These are phyloP conservation scores for Fagus crenata DNA, from an alignment of 306 rosid species.

Conservation along the genomic window DNA sequence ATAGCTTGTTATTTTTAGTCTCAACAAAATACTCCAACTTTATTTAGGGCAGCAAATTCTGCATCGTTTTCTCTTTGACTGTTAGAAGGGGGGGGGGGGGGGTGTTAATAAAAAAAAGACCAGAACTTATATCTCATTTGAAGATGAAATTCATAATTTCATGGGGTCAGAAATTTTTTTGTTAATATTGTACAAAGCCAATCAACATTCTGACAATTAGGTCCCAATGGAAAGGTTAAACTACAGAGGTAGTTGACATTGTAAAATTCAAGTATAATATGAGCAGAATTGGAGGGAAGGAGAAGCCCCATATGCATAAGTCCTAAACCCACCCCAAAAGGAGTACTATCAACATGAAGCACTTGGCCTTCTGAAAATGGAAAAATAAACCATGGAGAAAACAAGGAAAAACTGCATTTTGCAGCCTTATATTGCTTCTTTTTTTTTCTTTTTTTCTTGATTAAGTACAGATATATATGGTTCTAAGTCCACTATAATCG, in stretches of 20 bases:
- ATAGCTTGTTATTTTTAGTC: constrained; percentile 3
- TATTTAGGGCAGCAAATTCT: not conserved
- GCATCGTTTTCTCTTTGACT: not conserved
- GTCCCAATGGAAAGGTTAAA: constrained; percentile 14
- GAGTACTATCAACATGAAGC: not conserved
- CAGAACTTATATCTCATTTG: too few species aligned
- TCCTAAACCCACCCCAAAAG: not conserved
- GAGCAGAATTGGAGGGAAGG: not conserved
- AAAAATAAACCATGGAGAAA: not conserved
- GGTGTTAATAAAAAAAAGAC: too few species aligned
- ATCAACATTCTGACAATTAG: constrained; percentile 16
- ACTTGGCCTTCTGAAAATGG: not conserved
- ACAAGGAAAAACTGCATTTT: not conserved
- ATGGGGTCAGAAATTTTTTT: too few species aligned
- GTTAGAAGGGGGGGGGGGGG: not conserved
- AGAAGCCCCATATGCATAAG: not conserved
- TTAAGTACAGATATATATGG: not conserved
- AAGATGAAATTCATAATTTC: too few species aligned
- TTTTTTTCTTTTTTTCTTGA: too few species aligned
- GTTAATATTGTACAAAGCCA: not conserved
- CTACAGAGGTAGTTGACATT: constrained; percentile 7
- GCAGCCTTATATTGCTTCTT: not conserved
- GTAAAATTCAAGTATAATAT: not conserved
- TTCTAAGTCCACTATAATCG: not conserved
- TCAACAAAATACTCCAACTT: not conserved